These are phyloP conservation scores for Cerioporus squamosus DNA, from an alignment of 1,284 basidiomycete species.

Conservation along the genomic window DNA sequence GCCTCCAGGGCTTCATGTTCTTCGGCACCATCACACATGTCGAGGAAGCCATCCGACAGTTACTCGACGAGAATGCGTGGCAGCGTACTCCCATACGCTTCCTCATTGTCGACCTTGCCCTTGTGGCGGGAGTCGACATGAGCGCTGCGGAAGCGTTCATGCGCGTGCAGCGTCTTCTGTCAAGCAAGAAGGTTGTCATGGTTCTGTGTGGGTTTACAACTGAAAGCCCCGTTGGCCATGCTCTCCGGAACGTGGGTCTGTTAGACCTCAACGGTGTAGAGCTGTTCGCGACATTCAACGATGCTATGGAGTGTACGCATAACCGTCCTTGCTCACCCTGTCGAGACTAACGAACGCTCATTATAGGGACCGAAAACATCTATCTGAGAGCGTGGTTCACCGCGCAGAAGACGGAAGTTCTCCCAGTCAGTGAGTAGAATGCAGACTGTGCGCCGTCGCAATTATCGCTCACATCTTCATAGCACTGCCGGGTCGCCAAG, in stretches of 20 bases:
- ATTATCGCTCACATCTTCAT: not conserved
- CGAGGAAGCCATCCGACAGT: conserved; percentile 77
- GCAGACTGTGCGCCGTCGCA: not conserved
- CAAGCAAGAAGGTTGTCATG: conserved; percentile 78
- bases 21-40: conserved; percentile 94
- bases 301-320: conserved; percentile 88
- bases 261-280: conserved; percentile 82
- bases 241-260: conserved; percentile 76
- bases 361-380: conserved; percentile 85
- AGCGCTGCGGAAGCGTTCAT: conserved; percentile 96
- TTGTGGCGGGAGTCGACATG: conserved; percentile 92
- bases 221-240: conserved; percentile 68
- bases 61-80: conserved; percentile 81
- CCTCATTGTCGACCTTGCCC: conserved; percentile 83
- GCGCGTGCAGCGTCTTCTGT: conserved; percentile 84
- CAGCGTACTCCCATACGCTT: conserved; percentile 85
- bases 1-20: conserved; percentile 94
- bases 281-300: conserved; percentile 83
- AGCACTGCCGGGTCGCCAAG: conserved; percentile 66
- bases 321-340: not conserved
- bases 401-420: conserved; percentile 58
- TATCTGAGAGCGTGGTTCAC: conserved; percentile 81
- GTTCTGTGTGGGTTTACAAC: conserved; percentile 86
- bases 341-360: not conserved
- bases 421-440: conserved; percentile 38